phyloP scores from a whole-genome alignment of 768 basidiomycete species.

The Leccinum subgranulosum region DNA sequence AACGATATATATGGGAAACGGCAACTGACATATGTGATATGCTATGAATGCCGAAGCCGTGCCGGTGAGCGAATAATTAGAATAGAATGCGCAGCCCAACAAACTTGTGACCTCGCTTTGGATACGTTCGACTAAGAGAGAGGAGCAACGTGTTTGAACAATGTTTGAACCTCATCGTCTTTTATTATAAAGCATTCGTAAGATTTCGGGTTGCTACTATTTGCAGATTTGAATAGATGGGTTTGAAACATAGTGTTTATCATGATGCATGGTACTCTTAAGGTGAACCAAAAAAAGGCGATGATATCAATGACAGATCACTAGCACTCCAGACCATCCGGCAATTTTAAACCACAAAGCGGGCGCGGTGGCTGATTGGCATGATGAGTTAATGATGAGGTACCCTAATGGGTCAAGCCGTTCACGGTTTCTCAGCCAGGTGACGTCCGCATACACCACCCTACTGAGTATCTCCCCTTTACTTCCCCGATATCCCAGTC shows the following conservation, averaged over 20 bases:
- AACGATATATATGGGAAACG: conserved; percentile 22
- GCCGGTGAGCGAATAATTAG: neutral
- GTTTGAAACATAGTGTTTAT: too few relatives aligned
- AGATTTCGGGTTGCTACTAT: neutral
- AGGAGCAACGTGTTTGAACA: neutral
- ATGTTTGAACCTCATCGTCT: neutral
- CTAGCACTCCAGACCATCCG: too few relatives aligned
- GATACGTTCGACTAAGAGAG: neutral
- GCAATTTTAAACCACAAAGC: too few relatives aligned
- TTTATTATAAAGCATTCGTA: neutral
- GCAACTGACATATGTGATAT: conserved; percentile 2
- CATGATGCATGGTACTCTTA: too few relatives aligned
- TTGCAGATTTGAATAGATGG: neutral
- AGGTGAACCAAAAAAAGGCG: too few relatives aligned
- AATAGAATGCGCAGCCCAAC: neutral
- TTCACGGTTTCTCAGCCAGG: neutral
- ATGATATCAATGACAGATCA: too few relatives aligned
- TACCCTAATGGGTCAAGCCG: neutral
- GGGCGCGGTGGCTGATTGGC: too few relatives aligned
- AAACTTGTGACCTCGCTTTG: neutral
- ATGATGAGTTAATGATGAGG: neutral
- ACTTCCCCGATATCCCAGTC: too few relatives aligned
- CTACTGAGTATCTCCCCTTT: too few relatives aligned
- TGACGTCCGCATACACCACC: too few relatives aligned
- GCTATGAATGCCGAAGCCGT: neutral